A percentile compares a stretch with the other conserved stretches of the same genome.
Evolutionary conservation across 495 filamentous ascomycete genomes (phyloP).

Genomic region (Talaromyces borbonicus): DNA sequence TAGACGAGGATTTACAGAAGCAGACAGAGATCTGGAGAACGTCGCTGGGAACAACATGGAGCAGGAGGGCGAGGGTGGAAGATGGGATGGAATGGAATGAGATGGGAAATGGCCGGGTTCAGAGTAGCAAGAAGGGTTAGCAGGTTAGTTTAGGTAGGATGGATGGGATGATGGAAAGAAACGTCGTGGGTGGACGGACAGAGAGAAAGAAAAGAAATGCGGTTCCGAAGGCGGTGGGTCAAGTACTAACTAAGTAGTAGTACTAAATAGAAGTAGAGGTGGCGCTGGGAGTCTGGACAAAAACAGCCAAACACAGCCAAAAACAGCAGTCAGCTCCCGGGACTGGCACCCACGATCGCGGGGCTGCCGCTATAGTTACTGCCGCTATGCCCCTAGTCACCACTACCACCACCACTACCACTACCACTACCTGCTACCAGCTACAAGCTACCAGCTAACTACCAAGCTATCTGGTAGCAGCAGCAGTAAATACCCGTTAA

Average conservation of each 20-base stretch:
- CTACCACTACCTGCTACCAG: too few relatives aligned
- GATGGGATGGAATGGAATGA: background rate
- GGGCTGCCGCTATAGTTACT: background rate
- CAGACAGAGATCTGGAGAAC: background rate
- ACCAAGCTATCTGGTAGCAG: too few relatives aligned
- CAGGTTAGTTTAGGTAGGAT: background rate
- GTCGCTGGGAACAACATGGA: slow-evolving; percentile 5
- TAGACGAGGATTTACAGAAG: background rate
- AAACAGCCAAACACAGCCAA: background rate
- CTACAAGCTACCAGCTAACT: too few relatives aligned
- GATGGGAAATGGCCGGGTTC: slow-evolving; percentile 2
- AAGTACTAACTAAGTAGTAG: background rate
- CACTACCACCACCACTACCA: too few relatives aligned
- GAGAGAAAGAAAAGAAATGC: background rate
- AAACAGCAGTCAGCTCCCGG: too few relatives aligned
- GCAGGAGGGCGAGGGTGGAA: background rate
- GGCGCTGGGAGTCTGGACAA: background rate
- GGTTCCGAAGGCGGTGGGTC: slow-evolving; percentile 1
- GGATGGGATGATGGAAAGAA: background rate
- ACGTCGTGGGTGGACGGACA: background rate
- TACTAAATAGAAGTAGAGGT: background rate
- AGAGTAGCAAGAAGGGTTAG: background rate
- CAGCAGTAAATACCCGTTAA: too few relatives aligned
- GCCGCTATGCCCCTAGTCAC: too few relatives aligned
- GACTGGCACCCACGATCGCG: background rate